Conservation (phyloP, 352 stramenopile species). For the Poterioochromonas sp. region DNA sequence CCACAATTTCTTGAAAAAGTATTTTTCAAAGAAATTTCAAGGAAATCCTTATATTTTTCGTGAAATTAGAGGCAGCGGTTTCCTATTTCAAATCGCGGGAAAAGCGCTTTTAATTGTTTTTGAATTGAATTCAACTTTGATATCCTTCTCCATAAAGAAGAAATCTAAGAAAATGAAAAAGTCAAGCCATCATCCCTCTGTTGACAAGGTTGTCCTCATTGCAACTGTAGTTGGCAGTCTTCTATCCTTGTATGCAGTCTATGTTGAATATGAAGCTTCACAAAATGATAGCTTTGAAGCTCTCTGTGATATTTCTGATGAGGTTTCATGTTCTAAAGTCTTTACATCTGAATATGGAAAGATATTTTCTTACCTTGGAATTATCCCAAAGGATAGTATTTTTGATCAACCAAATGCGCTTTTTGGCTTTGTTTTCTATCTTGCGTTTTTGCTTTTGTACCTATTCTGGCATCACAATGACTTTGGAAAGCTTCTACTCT, state of each 20-base stretch:
- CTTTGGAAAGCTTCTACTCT: not conserved
- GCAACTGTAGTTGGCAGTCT: too few species aligned
- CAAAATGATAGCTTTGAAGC: not conserved
- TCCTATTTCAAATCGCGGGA: too few species aligned
- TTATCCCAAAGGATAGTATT: not conserved
- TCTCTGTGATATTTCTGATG: not conserved
- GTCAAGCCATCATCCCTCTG: too few species aligned
- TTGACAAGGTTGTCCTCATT: too few species aligned
- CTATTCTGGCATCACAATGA: not conserved
- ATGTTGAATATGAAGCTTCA: not conserved
- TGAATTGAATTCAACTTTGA: too few species aligned
- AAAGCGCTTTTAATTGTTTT: too few species aligned
- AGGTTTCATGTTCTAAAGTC: not conserved
- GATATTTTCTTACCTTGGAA: not conserved
- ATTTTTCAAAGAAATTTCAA: too few species aligned
- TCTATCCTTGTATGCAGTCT: not conserved
- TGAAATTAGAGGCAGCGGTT: too few species aligned
- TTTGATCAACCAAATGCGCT: not conserved
- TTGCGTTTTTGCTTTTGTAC: not conserved
- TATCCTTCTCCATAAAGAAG: too few species aligned
- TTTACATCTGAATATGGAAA: not conserved
- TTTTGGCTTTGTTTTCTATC: not conserved
- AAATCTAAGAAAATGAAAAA: too few species aligned
- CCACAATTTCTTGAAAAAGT: too few species aligned
- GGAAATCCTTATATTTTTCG: too few species aligned